A percentile compares a stretch with the other conserved stretches of the same genome.
phyloP scores from a whole-genome alignment of 179 eudicot genomes.

The Beta lomatogona region DNA sequence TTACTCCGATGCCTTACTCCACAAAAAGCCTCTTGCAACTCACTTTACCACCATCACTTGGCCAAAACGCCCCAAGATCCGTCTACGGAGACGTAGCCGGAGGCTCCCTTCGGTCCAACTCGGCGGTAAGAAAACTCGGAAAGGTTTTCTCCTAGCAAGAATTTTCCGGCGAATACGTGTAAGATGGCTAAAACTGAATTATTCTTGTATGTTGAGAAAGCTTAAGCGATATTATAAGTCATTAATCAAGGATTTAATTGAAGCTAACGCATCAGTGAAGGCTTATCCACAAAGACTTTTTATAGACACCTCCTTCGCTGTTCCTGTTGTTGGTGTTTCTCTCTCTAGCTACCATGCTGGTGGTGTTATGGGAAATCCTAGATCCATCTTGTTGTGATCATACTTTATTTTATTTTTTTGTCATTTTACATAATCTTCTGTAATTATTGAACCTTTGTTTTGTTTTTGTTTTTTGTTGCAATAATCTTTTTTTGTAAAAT shows the following conservation, averaged over 20 bases:
- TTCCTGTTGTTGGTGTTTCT: conserved; percentile 62
- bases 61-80: conserved; percentile 39
- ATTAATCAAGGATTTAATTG: conserved; percentile 50
- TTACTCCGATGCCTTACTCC: conserved; percentile 25
- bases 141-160: conserved; percentile 33
- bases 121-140: conserved; percentile 45
- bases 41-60: conserved; percentile 30
- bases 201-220: conserved; percentile 43
- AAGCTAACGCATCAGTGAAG: conserved; percentile 48
- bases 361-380: conserved; percentile 18
- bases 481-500: too few relatives aligned
- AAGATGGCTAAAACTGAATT: conserved; percentile 46
- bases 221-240: conserved; percentile 45
- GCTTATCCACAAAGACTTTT: conserved; percentile 51
- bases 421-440: neutral
- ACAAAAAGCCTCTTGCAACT: conserved; percentile 2
- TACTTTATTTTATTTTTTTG: too few relatives aligned
- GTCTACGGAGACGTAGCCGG: conserved; percentile 34
- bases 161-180: conserved; percentile 43
- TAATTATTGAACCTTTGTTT: neutral
- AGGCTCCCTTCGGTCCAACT: conserved; percentile 50
- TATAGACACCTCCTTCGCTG: conserved; percentile 50
- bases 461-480: too few relatives aligned
- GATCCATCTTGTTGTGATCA: conserved; percentile 27
- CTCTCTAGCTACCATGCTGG: conserved; percentile 13